Evolutionary conservation across 2,329 filamentous ascomycete species (phyloP).

Genomic region (Fusarium oligoseptatum): DNA sequence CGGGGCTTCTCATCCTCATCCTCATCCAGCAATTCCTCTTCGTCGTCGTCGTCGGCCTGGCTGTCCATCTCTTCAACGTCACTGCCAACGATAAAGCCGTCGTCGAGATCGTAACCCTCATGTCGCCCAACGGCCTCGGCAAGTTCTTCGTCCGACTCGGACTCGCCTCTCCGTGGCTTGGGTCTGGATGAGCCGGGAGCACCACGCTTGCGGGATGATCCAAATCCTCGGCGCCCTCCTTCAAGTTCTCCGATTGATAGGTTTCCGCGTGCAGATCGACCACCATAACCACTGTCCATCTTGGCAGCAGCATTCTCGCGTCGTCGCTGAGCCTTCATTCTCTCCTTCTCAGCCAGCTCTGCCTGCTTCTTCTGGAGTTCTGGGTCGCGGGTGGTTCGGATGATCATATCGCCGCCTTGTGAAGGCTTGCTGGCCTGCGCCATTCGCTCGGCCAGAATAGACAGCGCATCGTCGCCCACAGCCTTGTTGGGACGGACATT

Average conservation of each 20-base stretch:
- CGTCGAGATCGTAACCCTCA: conserved; percentile 84
- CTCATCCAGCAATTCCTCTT: conserved; percentile 65
- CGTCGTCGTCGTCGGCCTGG: conserved; percentile 74
- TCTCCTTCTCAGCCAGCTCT: conserved; percentile 81
- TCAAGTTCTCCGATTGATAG: conserved; percentile 79
- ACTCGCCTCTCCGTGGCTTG: conserved; percentile 71
- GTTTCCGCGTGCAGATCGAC: conserved; percentile 65
- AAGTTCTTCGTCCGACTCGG: conserved; percentile 83
- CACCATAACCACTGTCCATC: conserved; percentile 68
- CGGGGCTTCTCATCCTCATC: conserved; percentile 62
- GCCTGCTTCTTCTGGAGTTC: conserved; percentile 81
- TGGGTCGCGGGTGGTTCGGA: conserved; percentile 79
- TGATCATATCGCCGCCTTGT: conserved; percentile 73
- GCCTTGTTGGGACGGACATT: conserved; percentile 76
- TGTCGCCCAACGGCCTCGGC: conserved; percentile 71
- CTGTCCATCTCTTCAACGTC: conserved; percentile 77
- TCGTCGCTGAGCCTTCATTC: conserved; percentile 73
- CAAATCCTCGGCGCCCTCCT: conserved; percentile 64
- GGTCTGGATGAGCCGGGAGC: conserved; percentile 62
- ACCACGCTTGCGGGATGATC: conserved; percentile 66
- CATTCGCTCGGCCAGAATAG: conserved; percentile 76
- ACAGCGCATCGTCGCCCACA: conserved; percentile 78
- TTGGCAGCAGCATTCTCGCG: conserved; percentile 77
- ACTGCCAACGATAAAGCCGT: conserved; percentile 82
- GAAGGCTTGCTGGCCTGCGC: conserved; percentile 71